These are phyloP conservation scores for Nigrospora oryzae DNA, from an alignment of 2,329 filamentous ascomycete genomes.

Conservation along the genomic window DNA sequence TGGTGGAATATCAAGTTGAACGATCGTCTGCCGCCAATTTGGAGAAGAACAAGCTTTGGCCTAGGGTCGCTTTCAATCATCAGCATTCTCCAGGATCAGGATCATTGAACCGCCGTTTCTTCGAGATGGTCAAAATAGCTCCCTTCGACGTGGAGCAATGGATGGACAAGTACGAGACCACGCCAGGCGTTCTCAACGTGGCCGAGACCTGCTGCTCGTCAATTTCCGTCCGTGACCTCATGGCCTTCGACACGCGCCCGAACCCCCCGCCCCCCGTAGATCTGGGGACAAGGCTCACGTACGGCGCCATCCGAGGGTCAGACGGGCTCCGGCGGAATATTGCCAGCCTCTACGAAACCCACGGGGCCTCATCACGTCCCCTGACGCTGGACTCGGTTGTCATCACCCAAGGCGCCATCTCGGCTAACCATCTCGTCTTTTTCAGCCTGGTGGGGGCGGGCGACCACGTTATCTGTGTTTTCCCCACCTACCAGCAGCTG, in stretches of 20 bases:
- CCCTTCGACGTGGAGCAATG: conserved; percentile 66
- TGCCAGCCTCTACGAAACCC: conserved; percentile 54
- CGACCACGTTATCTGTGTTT: conserved; percentile 80
- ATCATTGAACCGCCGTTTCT: not conserved
- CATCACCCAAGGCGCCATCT: conserved; percentile 72
- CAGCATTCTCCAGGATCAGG: too few relatives aligned
- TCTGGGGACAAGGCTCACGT: conserved; percentile 55
- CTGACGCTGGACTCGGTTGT: conserved; percentile 52
- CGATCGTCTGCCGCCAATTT: too few relatives aligned
- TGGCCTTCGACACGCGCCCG: conserved; percentile 48
- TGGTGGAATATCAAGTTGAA: too few relatives aligned
- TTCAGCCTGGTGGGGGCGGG: conserved; percentile 64
- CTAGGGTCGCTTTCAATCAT: too few relatives aligned
- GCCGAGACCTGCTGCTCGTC: conserved; percentile 74
- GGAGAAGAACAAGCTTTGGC: too few relatives aligned
- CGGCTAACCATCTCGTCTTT: conserved; percentile 74
- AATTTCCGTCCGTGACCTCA: conserved; percentile 62
- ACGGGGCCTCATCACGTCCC: conserved; percentile 32
- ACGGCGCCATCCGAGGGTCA: conserved; percentile 66
- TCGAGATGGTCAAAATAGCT: conserved; percentile 47
- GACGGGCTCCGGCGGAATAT: conserved; percentile 55
- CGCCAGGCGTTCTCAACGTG: conserved; percentile 55
- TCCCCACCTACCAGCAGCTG: conserved; percentile 81
- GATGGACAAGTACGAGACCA: conserved; percentile 55
- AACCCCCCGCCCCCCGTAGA: conserved; percentile 29